Base-by-base conservation (phyloP, 1,139 yeast genomes). In the Meyerozyma guilliermondii region DNA sequence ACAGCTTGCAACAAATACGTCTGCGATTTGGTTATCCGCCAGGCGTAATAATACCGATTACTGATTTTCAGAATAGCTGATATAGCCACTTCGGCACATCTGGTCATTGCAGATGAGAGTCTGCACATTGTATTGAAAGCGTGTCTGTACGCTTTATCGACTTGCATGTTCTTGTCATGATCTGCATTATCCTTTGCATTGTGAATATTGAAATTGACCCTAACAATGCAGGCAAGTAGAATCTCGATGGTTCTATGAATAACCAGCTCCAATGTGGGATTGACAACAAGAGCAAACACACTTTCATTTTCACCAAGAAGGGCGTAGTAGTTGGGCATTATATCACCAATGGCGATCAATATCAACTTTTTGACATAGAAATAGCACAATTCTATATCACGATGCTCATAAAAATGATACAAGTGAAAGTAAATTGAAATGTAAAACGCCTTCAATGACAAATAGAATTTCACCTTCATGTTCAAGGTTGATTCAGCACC, bases 1-100 rank as follows among this genome's bases (percentile, higher is more conserved):
- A 64, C 56, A 0, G 58, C 53, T 39, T 57, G 59, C 45, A 67
- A 55, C 35, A 64, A 50, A 39, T 49, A 62, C 0, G 67, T 62
- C 43, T 71, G 77, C 3, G 71, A 69, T 44, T 73, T 75, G 33
- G 71, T 65, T n/a, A 69, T 61, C 50, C 73, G 63, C 81, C 81
- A 76, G 0, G 80, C 78, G 52, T 67, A 68, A 50, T 70, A 76
- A 51, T 75, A 74, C 35, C 74, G 56, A 40, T 69, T 63, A 41
- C 76, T 45, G 48, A 46, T 46, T 24, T 49, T 49, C 34, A 45
- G 45, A 20, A 50, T 48, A 3, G 49, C 51, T 2, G 66, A 63
- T 34, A 67, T 59, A 5, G 66, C 60, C 20, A 65, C 67, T 46
- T 68, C 73, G 2, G 68, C 60, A 42, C 68, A 63, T 44, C 68